phyloP scores from a whole-genome alignment of 2,329 filamentous ascomycete genomes.

The Fusarium secorum region DNA sequence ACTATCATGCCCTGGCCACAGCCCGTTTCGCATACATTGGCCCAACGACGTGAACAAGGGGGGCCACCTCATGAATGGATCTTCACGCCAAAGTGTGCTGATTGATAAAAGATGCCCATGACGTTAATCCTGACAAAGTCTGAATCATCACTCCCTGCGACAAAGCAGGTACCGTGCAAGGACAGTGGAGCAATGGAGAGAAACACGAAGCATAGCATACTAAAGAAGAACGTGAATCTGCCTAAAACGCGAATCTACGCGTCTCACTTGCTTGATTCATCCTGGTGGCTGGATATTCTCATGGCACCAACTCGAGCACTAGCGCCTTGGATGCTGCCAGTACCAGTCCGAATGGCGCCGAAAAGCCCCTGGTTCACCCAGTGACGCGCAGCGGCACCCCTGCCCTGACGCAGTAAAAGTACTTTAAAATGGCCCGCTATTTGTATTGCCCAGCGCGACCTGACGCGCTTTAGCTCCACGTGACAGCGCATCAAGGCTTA shows the following conservation, averaged over 20 bases:
- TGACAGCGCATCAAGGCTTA: constrained; percentile 47
- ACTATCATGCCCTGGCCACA: constrained; percentile 20
- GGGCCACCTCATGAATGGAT: not conserved
- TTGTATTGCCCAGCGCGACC: constrained; percentile 42
- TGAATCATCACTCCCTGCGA: constrained; percentile 35
- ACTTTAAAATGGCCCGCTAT: constrained; percentile 37
- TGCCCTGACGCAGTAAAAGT: constrained; percentile 3
- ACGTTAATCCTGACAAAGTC: constrained; percentile 36
- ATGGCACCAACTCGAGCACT: constrained; percentile 24
- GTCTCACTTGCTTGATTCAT: constrained; percentile 32
- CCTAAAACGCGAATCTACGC: constrained; percentile 38
- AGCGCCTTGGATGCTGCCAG: constrained; percentile 28
- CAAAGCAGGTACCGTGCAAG: constrained; percentile 16
- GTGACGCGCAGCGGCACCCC: constrained; percentile 34
- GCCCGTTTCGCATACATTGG: constrained; percentile 30
- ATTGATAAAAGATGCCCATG: constrained; percentile 44
- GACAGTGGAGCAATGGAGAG: constrained; percentile 7
- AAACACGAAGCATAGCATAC: constrained; percentile 17
- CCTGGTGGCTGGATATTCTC: constrained; percentile 35
- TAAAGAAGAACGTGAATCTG: constrained; percentile 31
- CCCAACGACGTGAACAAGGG: constrained; percentile 31
- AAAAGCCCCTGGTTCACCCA: constrained; percentile 33
- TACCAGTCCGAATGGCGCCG: constrained; percentile 24
- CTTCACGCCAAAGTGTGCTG: constrained; percentile 38
- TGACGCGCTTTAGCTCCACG: constrained; percentile 49